A percentile compares a stretch with the other conserved stretches of the same genome.
These are phyloP conservation scores for Ophiostoma himal-ulmi DNA, from an alignment of 2,329 filamentous ascomycete genomes.

Conservation along the genomic window DNA sequence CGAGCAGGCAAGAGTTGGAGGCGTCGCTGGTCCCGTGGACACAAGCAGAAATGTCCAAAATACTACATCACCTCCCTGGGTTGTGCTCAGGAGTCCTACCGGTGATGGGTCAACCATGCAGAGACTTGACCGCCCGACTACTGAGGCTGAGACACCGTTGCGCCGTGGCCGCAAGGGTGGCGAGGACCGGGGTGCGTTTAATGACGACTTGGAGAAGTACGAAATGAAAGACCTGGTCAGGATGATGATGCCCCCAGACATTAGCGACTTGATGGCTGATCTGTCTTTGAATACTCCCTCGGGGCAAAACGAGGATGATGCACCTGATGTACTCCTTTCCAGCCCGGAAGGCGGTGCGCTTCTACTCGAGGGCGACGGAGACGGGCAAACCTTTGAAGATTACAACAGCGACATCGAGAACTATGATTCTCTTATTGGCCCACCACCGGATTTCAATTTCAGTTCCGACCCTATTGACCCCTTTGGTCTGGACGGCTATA, in stretches of 20 bases:
- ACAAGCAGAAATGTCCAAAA: neutral
- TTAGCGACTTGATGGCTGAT: neutral
- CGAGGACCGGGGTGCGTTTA: neutral
- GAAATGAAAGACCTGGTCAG: neutral
- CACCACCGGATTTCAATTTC: neutral
- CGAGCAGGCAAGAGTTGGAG: neutral
- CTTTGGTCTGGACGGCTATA: neutral
- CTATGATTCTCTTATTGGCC: neutral
- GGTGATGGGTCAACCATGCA: neutral
- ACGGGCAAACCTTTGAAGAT: neutral
- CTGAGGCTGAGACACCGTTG: neutral
- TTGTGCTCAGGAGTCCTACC: neutral
- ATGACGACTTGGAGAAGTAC: neutral
- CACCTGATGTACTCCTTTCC: neutral
- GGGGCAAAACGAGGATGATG: neutral
- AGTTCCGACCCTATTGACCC: neutral
- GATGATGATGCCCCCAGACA: neutral
- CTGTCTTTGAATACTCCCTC: neutral
- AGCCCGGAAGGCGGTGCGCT: too few relatives aligned
- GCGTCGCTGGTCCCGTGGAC: neutral
- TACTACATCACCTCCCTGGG: neutral
- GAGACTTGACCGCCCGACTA: neutral
- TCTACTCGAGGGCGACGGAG: neutral
- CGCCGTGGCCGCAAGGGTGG: neutral
- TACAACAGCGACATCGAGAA: neutral